Conservation (phyloP, 352 stramenopile species). For the Phytopythium chamaehyphon region DNA sequence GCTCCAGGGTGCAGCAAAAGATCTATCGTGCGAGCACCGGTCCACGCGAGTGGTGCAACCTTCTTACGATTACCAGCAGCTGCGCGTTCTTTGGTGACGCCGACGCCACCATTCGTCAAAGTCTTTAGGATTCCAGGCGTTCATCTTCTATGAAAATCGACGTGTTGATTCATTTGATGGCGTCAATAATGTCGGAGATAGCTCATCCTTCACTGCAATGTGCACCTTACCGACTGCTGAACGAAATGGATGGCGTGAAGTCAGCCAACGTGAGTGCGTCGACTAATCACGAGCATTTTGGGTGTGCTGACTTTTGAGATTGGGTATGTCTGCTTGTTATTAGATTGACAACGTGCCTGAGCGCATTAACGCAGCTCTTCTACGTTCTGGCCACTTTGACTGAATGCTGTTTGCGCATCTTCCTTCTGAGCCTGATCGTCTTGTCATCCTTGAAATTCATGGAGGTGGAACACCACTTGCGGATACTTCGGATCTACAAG, state of each 20-base stretch:
- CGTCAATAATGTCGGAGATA: slow-evolving; percentile 19
- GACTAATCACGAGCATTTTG: not conserved
- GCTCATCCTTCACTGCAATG: slow-evolving; percentile 59
- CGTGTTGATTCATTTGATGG: slow-evolving; percentile 78
- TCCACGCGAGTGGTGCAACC: slow-evolving; percentile 64
- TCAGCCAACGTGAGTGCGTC: slow-evolving; percentile 79
- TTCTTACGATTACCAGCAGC: slow-evolving; percentile 88
- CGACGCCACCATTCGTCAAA: slow-evolving; percentile 74
- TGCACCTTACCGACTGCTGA: slow-evolving; percentile 97
- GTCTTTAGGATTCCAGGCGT: slow-evolving; percentile 74
- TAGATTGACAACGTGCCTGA: slow-evolving; percentile 95
- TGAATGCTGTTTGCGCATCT: slow-evolving; percentile 95
- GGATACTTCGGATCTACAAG: slow-evolving; percentile 53
- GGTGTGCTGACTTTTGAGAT: too few relatives aligned
- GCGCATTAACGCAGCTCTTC: slow-evolving; percentile 97
- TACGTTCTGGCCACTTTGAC: slow-evolving; percentile 96
- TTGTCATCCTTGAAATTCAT: slow-evolving; percentile 79
- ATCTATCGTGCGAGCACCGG: slow-evolving; percentile 80
- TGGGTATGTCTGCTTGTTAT: slow-evolving; percentile 95
- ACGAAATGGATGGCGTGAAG: slow-evolving; percentile 97
- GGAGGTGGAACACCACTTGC: slow-evolving; percentile 54
- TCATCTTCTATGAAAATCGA: slow-evolving; percentile 93
- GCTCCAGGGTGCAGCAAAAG: slow-evolving; percentile 91
- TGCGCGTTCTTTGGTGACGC: slow-evolving; percentile 88
- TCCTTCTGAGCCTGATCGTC: slow-evolving; percentile 50